Conservation (phyloP, 768 basidiomycete species). For the Imleria badia region DNA sequence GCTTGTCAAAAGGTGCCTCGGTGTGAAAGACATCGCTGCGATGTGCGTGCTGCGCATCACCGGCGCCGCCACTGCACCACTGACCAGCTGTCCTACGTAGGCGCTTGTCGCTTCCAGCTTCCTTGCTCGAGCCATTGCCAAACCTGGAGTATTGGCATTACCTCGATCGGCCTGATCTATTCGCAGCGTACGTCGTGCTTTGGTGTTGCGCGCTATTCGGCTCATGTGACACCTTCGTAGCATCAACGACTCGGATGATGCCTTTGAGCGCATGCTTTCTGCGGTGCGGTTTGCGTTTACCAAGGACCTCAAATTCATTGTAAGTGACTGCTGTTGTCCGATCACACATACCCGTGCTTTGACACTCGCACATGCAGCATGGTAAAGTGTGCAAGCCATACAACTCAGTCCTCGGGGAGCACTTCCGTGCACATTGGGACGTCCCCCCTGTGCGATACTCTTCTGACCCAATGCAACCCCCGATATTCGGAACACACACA, state of each 20-base stretch:
- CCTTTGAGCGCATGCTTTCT: constrained; percentile 95
- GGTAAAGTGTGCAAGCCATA: constrained; percentile 94
- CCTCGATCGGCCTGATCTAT: constrained; percentile 86
- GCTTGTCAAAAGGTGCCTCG: constrained; percentile 87
- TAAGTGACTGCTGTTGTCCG: constrained; percentile 36
- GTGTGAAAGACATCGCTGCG: constrained; percentile 92
- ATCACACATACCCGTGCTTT: not conserved
- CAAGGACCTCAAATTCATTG: constrained; percentile 92
- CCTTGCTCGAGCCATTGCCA: constrained; percentile 88
- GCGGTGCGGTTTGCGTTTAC: constrained; percentile 85
- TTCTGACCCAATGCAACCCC: constrained; percentile 45
- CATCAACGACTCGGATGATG: constrained; percentile 88
- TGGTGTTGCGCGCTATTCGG: not conserved
- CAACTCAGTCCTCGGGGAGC: constrained; percentile 84
- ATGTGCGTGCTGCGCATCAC: constrained; percentile 56
- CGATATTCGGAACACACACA: constrained; percentile 44
- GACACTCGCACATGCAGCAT: constrained; percentile 46
- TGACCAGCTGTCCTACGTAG: constrained; percentile 39
- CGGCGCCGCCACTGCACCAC: constrained; percentile 7
- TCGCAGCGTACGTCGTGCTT: constrained; percentile 73
- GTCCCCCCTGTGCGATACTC: constrained; percentile 60
- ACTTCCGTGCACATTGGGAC: constrained; percentile 89
- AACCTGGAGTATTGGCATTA: constrained; percentile 98
- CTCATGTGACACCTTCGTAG: constrained; percentile 39
- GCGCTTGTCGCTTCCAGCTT: constrained; percentile 91